These are phyloP conservation scores for Fusarium buxicola DNA, from an alignment of 2,329 filamentous ascomycete species.

Conservation along the genomic window DNA sequence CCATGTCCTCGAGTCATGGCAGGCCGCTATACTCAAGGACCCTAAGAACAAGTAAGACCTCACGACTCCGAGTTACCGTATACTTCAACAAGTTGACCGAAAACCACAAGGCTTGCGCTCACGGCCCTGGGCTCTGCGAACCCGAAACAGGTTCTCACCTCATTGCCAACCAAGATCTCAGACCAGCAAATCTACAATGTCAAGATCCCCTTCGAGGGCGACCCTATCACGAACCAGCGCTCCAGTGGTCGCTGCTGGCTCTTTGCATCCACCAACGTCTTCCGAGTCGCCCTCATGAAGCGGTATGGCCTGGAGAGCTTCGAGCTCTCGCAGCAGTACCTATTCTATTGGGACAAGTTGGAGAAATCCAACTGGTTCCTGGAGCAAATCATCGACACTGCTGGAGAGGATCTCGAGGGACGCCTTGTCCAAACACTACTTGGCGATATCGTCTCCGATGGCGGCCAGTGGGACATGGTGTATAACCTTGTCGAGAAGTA, in stretches of 20 bases:
- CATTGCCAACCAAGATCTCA: constrained; percentile 69
- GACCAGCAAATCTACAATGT: constrained; percentile 87
- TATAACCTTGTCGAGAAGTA: constrained; percentile 88
- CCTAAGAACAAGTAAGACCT: constrained; percentile 70
- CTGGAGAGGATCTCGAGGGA: constrained; percentile 75
- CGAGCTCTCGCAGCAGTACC: constrained; percentile 87
- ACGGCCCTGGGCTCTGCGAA: constrained; percentile 77
- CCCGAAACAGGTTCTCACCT: constrained; percentile 73
- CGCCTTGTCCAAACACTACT: constrained; percentile 79
- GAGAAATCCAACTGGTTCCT: constrained; percentile 93
- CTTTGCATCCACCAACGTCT: constrained; percentile 91
- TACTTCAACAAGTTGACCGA: constrained; percentile 4
- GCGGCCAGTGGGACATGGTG: constrained; percentile 94
- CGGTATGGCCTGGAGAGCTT: constrained; percentile 81
- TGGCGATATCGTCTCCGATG: constrained; percentile 77
- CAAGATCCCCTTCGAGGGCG: constrained; percentile 83
- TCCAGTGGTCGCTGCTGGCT: constrained; percentile 90
- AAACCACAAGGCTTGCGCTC: constrained; percentile 72
- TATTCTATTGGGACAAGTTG: constrained; percentile 95
- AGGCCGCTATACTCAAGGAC: constrained; percentile 70
- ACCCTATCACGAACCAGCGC: constrained; percentile 86
- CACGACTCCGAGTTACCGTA: not conserved
- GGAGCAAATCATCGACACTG: constrained; percentile 83
- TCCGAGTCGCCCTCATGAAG: constrained; percentile 89
- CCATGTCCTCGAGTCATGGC: constrained; percentile 66